Evolutionary conservation across 495 filamentous ascomycete species (phyloP).

Genomic region (Extremus antarcticus): DNA sequence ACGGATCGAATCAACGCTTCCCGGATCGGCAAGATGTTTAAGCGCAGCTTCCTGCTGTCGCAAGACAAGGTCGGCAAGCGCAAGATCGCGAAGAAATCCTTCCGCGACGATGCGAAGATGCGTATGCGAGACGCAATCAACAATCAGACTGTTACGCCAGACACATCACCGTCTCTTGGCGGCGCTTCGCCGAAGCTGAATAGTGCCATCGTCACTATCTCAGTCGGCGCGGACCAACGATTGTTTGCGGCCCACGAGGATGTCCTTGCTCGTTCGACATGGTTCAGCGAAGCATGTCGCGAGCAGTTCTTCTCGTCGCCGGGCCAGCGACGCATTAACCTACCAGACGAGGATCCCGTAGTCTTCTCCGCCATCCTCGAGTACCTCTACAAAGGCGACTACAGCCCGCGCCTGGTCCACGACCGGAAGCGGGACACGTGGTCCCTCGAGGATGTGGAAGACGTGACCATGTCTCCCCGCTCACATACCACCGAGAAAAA

Average conservation of each 20-base stretch:
- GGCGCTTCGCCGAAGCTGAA: constrained; percentile 46
- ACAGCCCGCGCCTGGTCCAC: constrained; percentile 40
- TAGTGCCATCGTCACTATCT: constrained; percentile 73
- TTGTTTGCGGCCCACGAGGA: constrained; percentile 67
- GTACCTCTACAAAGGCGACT: constrained; percentile 63
- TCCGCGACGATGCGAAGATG: constrained; percentile 61
- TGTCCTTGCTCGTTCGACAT: constrained; percentile 48
- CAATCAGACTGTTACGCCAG: constrained; percentile 26
- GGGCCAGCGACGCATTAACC: constrained; percentile 42
- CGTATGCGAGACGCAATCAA: constrained; percentile 59
- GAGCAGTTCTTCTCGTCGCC: constrained; percentile 46
- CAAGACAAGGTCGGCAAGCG: constrained; percentile 69
- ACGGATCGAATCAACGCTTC: background rate
- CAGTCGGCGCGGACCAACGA: constrained; percentile 68
- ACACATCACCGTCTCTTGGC: constrained; percentile 20
- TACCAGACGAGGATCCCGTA: constrained; percentile 57
- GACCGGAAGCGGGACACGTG: constrained; percentile 33
- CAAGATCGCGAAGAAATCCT: constrained; percentile 60
- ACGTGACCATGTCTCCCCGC: constrained; percentile 15
- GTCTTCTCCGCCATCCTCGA: constrained; percentile 57
- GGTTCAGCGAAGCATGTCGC: constrained; percentile 43
- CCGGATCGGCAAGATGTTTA: constrained; percentile 55
- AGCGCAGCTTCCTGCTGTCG: constrained; percentile 55
- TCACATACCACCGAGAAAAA: constrained; percentile 4
- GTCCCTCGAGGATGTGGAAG: constrained; percentile 29